A percentile compares a stretch with the other conserved stretches of the same genome.
These are phyloP conservation scores for Parachaetomium inaequale DNA, from an alignment of 495 filamentous ascomycete genomes.

Conservation along the genomic window DNA sequence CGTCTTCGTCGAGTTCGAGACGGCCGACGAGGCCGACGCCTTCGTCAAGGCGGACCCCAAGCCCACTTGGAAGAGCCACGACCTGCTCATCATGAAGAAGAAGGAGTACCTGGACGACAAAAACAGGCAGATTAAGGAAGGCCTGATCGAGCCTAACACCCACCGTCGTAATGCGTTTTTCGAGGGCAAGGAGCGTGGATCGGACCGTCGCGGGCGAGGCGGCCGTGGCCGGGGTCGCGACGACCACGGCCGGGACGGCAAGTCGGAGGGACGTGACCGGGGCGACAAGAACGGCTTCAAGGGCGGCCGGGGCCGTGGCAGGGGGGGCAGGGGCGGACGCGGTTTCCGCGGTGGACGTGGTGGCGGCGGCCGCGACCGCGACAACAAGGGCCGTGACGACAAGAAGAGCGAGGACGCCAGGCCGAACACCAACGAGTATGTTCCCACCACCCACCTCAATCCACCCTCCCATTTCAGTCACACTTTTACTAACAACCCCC, in stretches of 20 bases:
- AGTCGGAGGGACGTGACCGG: constrained; percentile 51
- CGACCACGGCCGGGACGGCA: constrained; percentile 61
- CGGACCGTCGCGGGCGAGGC: constrained; percentile 32
- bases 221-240: constrained; percentile 32
- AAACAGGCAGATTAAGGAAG: constrained; percentile 68
- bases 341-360: constrained; percentile 40
- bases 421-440: constrained; percentile 29
- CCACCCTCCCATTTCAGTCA: neutral
- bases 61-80: constrained; percentile 72
- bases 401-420: constrained; percentile 21
- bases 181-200: constrained; percentile 36
- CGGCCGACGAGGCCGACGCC: constrained; percentile 66
- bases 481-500: neutral
- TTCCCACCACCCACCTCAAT: constrained; percentile 3
- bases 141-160: constrained; percentile 56
- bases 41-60: constrained; percentile 78
- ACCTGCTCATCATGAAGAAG: constrained; percentile 78
- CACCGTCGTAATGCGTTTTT: constrained; percentile 28
- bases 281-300: constrained; percentile 60
- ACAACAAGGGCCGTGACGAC: constrained; percentile 33
- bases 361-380: constrained; percentile 33
- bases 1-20: constrained; percentile 86
- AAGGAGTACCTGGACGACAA: constrained; percentile 80
- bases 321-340: constrained; percentile 34
- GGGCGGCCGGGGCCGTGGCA: constrained; percentile 19